Base-by-base conservation (phyloP, 2,329 filamentous ascomycete species). In the Fusarium metavorans region DNA sequence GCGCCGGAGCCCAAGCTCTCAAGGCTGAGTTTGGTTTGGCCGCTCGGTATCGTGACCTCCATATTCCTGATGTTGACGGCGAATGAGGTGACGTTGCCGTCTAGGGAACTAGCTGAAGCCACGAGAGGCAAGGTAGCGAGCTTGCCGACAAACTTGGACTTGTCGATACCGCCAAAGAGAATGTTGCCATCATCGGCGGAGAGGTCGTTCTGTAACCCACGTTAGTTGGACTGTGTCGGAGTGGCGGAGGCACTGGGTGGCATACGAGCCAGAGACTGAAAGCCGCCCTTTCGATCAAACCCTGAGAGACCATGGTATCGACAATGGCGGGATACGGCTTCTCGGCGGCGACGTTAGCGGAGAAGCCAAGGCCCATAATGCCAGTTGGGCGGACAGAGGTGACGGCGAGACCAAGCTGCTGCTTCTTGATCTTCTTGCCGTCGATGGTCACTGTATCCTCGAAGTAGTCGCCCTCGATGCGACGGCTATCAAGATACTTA, bases 101-200 rank as follows among this genome's bases (percentile, higher is more conserved):
- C 87, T 71, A 81, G 78, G 62, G 87, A 81, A 62, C 83, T 82
- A n/a, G 84, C 80, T 10, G 76, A 73, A 23, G 75, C 50, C 68
- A 91, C 83, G 70, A 95, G 90, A 6, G 82, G 78, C 25, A 86
- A 71, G 45, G 76, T 79, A 16, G 75, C 72, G 45, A 83, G 77
- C 45, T 88, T 82, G 64, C 92, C 93, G 4, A 85, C 80, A 83
- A 91, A 96, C 81, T 95, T 95, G 70, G 88, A 87, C 0, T 89
- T 92, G 81, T 97, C 93, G 74, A 96, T 91, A 58, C 93, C 94
- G 52, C 94, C 94, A 76, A 97, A 97, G 11, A 96, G 87, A 68
- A 96, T 91, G 74, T 85, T 91, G 60, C 94, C 94, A 4, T 88
- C 91, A 66, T 87, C 89, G 1, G 92, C 81, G 69, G 85, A 83